These are phyloP conservation scores for Apiotrichum laibachii DNA, from an alignment of 1,284 basidiomycete species.

Conservation along the genomic window DNA sequence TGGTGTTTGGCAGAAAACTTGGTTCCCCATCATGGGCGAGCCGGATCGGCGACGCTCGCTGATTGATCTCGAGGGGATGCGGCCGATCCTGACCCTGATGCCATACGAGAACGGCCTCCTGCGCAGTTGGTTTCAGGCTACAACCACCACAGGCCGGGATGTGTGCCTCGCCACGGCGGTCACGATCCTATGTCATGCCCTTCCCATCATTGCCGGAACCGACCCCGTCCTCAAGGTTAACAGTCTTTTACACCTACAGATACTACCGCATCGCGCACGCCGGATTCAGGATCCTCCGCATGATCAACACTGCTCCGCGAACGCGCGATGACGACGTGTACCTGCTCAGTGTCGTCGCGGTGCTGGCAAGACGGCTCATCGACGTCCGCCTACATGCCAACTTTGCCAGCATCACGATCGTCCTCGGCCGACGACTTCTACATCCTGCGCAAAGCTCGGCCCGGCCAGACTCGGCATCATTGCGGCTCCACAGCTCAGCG, in stretches of 20 bases:
- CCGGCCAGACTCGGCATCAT: background rate
- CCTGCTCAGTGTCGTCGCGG: slow-evolving; percentile 18
- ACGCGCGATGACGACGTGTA: slow-evolving; percentile 20
- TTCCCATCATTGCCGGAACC: background rate
- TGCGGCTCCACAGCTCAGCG: background rate
- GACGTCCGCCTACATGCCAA: slow-evolving; percentile 21
- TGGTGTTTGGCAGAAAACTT: slow-evolving; percentile 5
- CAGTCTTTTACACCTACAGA: slow-evolving; percentile 4
- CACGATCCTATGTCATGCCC: background rate
- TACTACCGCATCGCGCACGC: slow-evolving; percentile 23
- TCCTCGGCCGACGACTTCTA: slow-evolving; percentile 20
- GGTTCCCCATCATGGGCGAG: background rate
- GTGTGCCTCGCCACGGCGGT: background rate
- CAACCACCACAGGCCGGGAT: background rate
- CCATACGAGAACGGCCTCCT: slow-evolving; percentile 18
- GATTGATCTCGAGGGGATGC: slow-evolving; percentile 17
- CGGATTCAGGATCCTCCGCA: slow-evolving; percentile 17
- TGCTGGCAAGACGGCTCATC: slow-evolving; percentile 17
- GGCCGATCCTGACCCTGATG: slow-evolving; percentile 21
- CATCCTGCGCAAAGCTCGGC: slow-evolving; percentile 15
- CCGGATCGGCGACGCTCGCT: slow-evolving; percentile 14
- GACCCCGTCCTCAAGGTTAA: background rate
- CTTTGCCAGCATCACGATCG: slow-evolving; percentile 17
- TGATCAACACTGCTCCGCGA: slow-evolving; percentile 17
- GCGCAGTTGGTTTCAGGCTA: background rate